Evolutionary conservation across 2,329 filamentous ascomycete genomes (phyloP).

Genomic region (Nannizziopsis arthrosporioides): DNA sequence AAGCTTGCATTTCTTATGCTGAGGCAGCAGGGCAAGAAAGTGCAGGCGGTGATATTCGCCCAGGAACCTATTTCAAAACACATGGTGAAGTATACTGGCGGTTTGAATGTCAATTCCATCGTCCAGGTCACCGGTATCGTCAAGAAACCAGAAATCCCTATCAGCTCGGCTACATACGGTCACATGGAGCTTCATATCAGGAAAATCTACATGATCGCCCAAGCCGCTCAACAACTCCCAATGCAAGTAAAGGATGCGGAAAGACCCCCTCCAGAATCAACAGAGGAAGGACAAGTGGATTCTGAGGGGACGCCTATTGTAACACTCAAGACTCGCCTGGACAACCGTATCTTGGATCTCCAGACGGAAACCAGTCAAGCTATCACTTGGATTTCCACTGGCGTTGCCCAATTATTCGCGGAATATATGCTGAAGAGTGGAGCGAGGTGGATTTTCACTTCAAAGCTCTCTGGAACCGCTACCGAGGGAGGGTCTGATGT

Average conservation of each 20-base stretch:
- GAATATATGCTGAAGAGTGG: constrained; percentile 64
- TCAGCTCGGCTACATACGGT: constrained; percentile 74
- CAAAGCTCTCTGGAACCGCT: constrained; percentile 77
- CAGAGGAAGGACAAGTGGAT: constrained; percentile 40
- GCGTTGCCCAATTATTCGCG: constrained; percentile 58
- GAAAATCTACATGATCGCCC: constrained; percentile 68
- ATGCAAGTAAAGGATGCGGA: constrained; percentile 48
- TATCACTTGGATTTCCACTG: constrained; percentile 60
- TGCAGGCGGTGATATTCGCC: constrained; percentile 67
- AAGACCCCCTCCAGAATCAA: constrained; percentile 34
- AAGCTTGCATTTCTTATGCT: constrained; percentile 88
- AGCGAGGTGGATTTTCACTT: constrained; percentile 78
- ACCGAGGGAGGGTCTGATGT: constrained; percentile 90
- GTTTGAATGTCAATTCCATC: constrained; percentile 66
- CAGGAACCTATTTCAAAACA: constrained; percentile 57
- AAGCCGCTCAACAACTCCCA: constrained; percentile 48
- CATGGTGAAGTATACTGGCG: constrained; percentile 87
- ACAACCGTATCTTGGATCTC: constrained; percentile 89
- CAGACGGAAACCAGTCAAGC: constrained; percentile 84
- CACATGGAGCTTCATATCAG: constrained; percentile 77
- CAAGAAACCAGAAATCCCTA: constrained; percentile 69
- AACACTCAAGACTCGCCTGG: constrained; percentile 69
- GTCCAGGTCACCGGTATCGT: constrained; percentile 71
- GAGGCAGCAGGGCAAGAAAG: constrained; percentile 62
- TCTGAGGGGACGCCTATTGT: constrained; percentile 55